Base-by-base conservation (phyloP, 148 eudicot species). In the Hydrangea macrophylla region DNA sequence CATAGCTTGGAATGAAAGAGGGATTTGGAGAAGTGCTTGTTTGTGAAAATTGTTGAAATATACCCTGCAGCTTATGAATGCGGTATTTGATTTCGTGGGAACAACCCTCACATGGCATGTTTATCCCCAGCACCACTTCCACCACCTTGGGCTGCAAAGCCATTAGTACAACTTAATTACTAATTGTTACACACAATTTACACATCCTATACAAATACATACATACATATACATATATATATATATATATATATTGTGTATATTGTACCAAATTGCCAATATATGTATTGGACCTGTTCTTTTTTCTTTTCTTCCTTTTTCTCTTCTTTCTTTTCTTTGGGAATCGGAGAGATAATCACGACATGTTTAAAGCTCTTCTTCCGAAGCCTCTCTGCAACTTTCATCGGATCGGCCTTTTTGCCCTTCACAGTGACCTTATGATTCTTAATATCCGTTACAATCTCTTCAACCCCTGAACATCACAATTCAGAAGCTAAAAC, bases 91-190 rank as follows among this genome's bases (percentile, higher is more conserved):
- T 74, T 18, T 74, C 80, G 44, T 65, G 72, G 8, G 77, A 87
- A 58, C 96, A 89, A 27, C 86, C 81, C 60, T 82, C 81, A 61
- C 96, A 89, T 50, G 86, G 96, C 76, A 89, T 64, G 60, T 76
- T 68, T 0, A 89, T 56, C 58, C 75, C 82, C 62, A 89, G 73
- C 37, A 71, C 60, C 28, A 77, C 87, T 69, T 74, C 84, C 0
- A 82, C 55, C 26, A 73, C 81, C 70, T 79, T 80, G 1, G 82
- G 78, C 87, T 88, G 78, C 71, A 64, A n/a, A n/a, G n/a, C n/a
- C 13, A 15, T 45, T 2, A 2, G 51, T 13, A 45, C n/a, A 12
- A 13, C n/a, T 12, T 48, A 20, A 48, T 1, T 42, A 10, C 48
- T 42, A n/a, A n/a, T n/a, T n/a, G n/a, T n/a, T n/a, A n/a, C n/a